phyloP scores from a whole-genome alignment of 208 protist species.

The Acanthamoeba healyi region DNA sequence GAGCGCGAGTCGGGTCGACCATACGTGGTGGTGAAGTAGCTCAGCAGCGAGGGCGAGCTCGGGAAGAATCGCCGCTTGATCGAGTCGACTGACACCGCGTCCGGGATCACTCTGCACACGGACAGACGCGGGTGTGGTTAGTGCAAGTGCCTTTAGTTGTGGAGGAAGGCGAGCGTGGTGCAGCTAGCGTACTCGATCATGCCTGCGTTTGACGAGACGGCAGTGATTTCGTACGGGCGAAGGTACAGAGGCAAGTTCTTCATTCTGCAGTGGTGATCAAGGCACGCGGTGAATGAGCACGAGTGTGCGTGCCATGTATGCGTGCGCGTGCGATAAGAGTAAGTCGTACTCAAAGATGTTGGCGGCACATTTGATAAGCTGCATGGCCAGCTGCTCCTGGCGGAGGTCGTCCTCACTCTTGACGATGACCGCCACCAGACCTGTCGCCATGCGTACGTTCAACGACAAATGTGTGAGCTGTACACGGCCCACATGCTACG shows the following conservation, averaged over 20 bases:
- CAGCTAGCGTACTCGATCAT: too few relatives aligned
- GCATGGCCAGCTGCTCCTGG: conserved; percentile 65
- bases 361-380: conserved; percentile 44
- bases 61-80: conserved; percentile 71
- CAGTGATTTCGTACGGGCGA: conserved; percentile 58
- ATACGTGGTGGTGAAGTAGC: too few relatives aligned
- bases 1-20: background rate
- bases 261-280: too few relatives aligned
- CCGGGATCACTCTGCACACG: conserved; percentile 59
- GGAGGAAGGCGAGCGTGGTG: too few relatives aligned
- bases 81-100: conserved; percentile 67
- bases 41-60: background rate
- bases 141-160: too few relatives aligned
- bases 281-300: too few relatives aligned
- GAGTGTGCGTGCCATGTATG: too few relatives aligned
- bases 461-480: too few relatives aligned
- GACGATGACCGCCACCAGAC: conserved; percentile 8
- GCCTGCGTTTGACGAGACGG: conserved; percentile 10
- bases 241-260: conserved; percentile 50
- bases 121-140: too few relatives aligned
- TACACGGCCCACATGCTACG: background rate
- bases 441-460: too few relatives aligned
- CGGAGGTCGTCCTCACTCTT: conserved; percentile 71
- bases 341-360: conserved; percentile 65
- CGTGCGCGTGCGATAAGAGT: background rate